Conservation (phyloP, 1,284 basidiomycete genomes). For the Microbotryum scabiosae region DNA sequence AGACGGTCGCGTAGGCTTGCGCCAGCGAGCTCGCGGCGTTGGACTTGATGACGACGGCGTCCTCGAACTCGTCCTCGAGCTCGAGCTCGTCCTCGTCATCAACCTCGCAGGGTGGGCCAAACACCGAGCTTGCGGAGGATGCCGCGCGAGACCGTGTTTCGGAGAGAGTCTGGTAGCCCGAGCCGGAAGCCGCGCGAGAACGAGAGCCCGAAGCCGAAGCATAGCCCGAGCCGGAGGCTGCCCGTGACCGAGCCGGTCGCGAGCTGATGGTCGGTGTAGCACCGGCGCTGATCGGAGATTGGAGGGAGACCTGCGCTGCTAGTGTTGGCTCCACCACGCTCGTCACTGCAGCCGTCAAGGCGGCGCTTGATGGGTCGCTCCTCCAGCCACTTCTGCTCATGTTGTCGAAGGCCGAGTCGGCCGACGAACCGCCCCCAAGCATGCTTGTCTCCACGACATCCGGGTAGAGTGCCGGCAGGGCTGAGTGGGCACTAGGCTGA, state of each 20-base stretch:
- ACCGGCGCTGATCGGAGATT: neutral
- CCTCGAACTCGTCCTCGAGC: constrained; percentile 17
- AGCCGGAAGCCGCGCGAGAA: constrained; percentile 28
- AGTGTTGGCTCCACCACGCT: neutral
- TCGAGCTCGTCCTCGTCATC: constrained; percentile 17
- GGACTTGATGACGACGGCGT: neutral
- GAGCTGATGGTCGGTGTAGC: constrained; percentile 1
- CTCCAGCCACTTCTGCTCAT: neutral
- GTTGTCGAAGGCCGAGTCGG: neutral
- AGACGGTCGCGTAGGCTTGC: constrained; percentile 35
- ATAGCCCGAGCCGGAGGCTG: constrained; percentile 26
- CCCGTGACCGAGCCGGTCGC: constrained; percentile 24
- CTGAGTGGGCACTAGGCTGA: too few relatives aligned
- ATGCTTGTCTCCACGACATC: neutral
- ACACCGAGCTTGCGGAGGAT: constrained; percentile 26
- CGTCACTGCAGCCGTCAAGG: constrained; percentile 1
- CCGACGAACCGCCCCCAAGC: neutral
- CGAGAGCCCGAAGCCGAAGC: constrained; percentile 26
- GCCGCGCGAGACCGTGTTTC: constrained; percentile 27
- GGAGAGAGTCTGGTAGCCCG: constrained; percentile 28
- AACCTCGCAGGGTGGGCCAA: constrained; percentile 12
- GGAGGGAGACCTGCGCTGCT: neutral
- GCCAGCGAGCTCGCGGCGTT: constrained; percentile 25
- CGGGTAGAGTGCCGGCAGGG: too few relatives aligned
- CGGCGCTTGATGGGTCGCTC: neutral